These are phyloP conservation scores for Zygotorulaspora florentina DNA, from an alignment of 805 yeast species.

Conservation along the genomic window DNA sequence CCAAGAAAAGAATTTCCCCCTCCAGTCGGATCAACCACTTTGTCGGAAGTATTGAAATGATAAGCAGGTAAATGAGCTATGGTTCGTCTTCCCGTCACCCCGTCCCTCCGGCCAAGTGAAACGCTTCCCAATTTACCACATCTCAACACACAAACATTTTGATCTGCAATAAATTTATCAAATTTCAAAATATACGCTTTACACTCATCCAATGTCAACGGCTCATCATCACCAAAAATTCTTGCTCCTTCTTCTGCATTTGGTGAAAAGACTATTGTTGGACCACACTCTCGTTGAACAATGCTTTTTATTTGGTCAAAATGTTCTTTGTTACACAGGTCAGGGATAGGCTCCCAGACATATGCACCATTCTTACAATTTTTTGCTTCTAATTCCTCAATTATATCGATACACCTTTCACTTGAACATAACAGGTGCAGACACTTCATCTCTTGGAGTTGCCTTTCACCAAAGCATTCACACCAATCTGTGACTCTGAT, in stretches of 20 bases:
- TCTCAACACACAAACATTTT: constrained; percentile 47
- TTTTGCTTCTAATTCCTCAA: constrained; percentile 31
- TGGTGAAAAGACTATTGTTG: constrained; percentile 53
- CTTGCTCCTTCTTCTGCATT: constrained; percentile 79
- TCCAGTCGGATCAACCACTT: constrained; percentile 86
- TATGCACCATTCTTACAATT: constrained; percentile 38
- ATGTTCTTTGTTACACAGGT: constrained; percentile 55
- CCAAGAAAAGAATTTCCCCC: constrained; percentile 92
- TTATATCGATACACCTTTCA: constrained; percentile 49
- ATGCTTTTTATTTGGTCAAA: constrained; percentile 29
- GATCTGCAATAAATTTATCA: constrained; percentile 38
- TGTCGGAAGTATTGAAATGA: constrained; percentile 43
- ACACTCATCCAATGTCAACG: constrained; percentile 39
- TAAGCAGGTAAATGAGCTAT: constrained; percentile 65
- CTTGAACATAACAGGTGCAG: constrained; percentile 77
- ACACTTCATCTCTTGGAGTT: constrained; percentile 37
- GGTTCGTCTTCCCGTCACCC: constrained; percentile 4
- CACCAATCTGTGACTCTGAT: constrained; percentile 51
- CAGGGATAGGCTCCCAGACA: constrained; percentile 88
- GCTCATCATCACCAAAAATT: constrained; percentile 49
- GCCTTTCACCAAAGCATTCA: constrained; percentile 30
- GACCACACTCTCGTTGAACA: constrained; percentile 12
- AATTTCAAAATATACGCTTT: constrained; percentile 43
- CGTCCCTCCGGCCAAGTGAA: constrained; percentile 33
- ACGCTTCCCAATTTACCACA: constrained; percentile 75